These are phyloP conservation scores for Starmerella floricola DNA, from an alignment of 805 yeast genomes.

Conservation along the genomic window DNA sequence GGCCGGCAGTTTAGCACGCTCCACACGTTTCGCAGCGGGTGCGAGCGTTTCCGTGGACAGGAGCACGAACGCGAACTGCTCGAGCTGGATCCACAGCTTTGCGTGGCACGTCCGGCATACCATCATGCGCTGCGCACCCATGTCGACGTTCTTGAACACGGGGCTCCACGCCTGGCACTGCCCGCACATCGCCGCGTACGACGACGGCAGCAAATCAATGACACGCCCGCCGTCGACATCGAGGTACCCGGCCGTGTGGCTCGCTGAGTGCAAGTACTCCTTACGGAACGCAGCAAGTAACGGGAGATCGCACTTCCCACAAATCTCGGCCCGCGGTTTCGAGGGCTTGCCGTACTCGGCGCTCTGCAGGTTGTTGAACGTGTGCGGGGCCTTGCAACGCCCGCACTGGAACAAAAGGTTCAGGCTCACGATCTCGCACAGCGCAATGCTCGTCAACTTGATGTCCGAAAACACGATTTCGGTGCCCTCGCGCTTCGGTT, in stretches of 20 bases:
- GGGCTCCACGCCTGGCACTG: constrained; percentile 27
- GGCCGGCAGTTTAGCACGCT: constrained; percentile 11
- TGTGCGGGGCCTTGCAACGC: constrained; percentile 30
- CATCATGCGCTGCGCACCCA: constrained; percentile 27
- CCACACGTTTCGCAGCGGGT: constrained; percentile 10
- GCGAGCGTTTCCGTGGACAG: constrained; percentile 26
- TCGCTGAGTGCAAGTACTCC: constrained; percentile 29
- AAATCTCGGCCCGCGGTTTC: constrained; percentile 26
- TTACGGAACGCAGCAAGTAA: constrained; percentile 30
- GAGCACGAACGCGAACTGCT: constrained; percentile 27
- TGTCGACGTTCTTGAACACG: constrained; percentile 26
- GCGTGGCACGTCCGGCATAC: constrained; percentile 31
- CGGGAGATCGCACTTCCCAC: constrained; percentile 29
- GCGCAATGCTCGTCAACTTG: constrained; percentile 26
- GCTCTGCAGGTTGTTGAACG: constrained; percentile 27
- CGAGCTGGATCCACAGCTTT: constrained; percentile 28
- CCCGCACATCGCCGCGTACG: constrained; percentile 30
- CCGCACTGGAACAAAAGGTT: constrained; percentile 30
- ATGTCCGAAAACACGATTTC: constrained; percentile 29
- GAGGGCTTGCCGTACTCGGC: constrained; percentile 29
- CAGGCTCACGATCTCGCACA: constrained; percentile 29
- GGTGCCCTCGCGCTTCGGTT: constrained; percentile 26
- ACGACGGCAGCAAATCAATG: constrained; percentile 29
- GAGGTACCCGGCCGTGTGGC: constrained; percentile 29
- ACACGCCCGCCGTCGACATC: constrained; percentile 32